A percentile compares a stretch with the other conserved stretches of the same genome.
These are phyloP conservation scores for Aspergillus fijiensis DNA, from an alignment of 2,329 filamentous ascomycete species.

Conservation along the genomic window DNA sequence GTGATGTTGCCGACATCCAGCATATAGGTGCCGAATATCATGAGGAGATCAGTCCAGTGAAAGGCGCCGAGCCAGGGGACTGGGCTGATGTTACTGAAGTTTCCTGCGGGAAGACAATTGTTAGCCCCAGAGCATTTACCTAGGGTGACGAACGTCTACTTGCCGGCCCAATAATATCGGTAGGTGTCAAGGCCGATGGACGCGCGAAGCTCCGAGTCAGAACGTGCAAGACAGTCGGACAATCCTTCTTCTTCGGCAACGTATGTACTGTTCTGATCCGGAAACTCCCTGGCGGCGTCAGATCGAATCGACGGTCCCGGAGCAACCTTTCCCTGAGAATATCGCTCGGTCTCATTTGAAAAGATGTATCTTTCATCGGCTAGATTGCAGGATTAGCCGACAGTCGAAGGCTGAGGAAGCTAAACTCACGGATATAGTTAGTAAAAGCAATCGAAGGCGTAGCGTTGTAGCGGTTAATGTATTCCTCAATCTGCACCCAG, in stretches of 20 bases:
- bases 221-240: slow-evolving; percentile 11
- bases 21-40: slow-evolving; percentile 24
- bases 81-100: slow-evolving; percentile 44
- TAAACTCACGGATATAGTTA: slow-evolving; percentile 1
- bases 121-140: no score
- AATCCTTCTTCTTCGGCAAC: slow-evolving; percentile 5
- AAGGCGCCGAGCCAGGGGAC: slow-evolving; percentile 46
- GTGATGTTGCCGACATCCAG: slow-evolving; percentile 14
- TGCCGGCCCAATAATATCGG: slow-evolving; percentile 44
- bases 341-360: slow-evolving; percentile 24
- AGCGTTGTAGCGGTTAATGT: slow-evolving; percentile 25
- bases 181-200: slow-evolving; percentile 30
- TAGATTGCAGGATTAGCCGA: background rate
- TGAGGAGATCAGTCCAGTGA: slow-evolving; percentile 33
- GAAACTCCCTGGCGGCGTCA: slow-evolving; percentile 13
- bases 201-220: slow-evolving; percentile 9
- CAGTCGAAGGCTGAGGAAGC: accelerated
- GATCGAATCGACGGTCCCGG: slow-evolving; percentile 16
- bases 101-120: slow-evolving; percentile 8
- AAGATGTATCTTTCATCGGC: slow-evolving; percentile 31
- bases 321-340: background rate
- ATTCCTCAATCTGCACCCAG: slow-evolving; percentile 27
- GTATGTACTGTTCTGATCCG: slow-evolving; percentile 19
- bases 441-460: slow-evolving; percentile 23
- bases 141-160: slow-evolving; percentile 6